A percentile compares a stretch with the other conserved stretches of the same genome.
Evolutionary conservation across 2,329 filamentous ascomycete species (phyloP).

Genomic region (Aureobasidium lini): DNA sequence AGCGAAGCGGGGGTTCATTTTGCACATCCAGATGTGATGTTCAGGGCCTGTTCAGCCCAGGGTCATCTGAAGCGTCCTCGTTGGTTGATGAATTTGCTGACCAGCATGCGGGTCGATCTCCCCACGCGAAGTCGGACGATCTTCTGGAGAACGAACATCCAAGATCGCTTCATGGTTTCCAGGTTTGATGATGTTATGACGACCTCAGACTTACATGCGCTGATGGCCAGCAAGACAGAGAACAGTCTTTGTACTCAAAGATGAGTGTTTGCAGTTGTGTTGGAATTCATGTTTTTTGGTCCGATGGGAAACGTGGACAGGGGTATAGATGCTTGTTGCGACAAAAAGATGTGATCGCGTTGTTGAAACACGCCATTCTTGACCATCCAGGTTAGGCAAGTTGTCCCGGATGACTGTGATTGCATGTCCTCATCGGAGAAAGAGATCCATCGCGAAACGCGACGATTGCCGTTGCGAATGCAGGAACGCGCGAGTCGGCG

Average conservation of each 20-base stretch:
- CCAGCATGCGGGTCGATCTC: conserved; percentile 4
- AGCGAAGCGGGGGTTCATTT: no score
- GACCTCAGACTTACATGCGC: no score
- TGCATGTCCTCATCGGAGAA: not conserved
- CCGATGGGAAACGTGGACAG: no score
- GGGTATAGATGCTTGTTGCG: not conserved
- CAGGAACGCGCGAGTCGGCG: conserved; percentile 8
- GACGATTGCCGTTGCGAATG: conserved; percentile 2
- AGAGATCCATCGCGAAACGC: not conserved
- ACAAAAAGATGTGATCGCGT: not conserved
- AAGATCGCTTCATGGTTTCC: no score
- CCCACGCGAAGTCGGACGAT: not conserved
- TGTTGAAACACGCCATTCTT: not conserved
- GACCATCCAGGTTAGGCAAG: not conserved
- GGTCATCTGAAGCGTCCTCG: not conserved
- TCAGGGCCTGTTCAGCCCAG: not conserved
- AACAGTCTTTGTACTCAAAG: no score
- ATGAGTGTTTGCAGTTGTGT: no score
- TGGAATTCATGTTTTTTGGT: no score
- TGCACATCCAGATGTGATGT: not conserved
- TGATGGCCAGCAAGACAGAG: no score
- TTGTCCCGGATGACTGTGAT: not conserved
- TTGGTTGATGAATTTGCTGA: not conserved
- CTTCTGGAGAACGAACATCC: not conserved
- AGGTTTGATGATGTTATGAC: no score